Evolutionary conservation across 2,329 filamentous ascomycete species (phyloP).

Genomic region (Botrytis squamosa): DNA sequence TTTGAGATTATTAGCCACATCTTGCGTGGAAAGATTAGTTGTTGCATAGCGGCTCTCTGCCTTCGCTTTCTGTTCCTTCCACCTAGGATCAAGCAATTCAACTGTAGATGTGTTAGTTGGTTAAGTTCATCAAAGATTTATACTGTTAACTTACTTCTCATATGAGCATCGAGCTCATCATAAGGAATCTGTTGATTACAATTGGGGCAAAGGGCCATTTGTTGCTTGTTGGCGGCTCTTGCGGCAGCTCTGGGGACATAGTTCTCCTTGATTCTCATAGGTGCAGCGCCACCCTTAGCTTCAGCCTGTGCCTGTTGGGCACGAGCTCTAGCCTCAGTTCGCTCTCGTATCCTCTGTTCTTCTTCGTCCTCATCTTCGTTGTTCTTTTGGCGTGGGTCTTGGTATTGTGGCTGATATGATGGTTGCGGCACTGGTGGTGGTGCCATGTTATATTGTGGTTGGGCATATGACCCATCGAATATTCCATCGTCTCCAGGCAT

Average conservation of each 20-base stretch:
- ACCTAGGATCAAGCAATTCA: constrained; percentile 87
- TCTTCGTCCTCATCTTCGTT: constrained; percentile 60
- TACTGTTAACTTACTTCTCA: constrained; percentile 64
- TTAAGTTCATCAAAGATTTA: background rate
- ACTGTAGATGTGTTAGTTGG: constrained; percentile 46
- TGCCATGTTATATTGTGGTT: constrained; percentile 44
- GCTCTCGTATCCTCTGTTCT: constrained; percentile 61
- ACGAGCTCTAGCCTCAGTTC: constrained; percentile 58
- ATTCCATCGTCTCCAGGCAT: constrained; percentile 76
- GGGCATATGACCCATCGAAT: constrained; percentile 52
- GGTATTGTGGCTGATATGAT: constrained; percentile 39
- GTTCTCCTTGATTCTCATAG: constrained; percentile 90
- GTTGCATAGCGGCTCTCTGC: constrained; percentile 80
- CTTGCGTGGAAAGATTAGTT: constrained; percentile 80
- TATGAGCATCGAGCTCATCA: constrained; percentile 85
- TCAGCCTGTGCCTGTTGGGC: constrained; percentile 78
- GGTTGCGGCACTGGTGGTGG: constrained; percentile 39
- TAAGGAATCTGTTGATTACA: constrained; percentile 88
- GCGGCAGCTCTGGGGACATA: constrained; percentile 84
- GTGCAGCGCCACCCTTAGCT: constrained; percentile 62
- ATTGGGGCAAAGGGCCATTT: constrained; percentile 79
- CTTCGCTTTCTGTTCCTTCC: constrained; percentile 94
- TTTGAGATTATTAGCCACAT: constrained; percentile 93
- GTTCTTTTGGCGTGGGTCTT: constrained; percentile 34
- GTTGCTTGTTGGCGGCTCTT: constrained; percentile 64